These are phyloP conservation scores for Cicer bijugum DNA, from an alignment of 306 rosid genomes.

Conservation along the genomic window DNA sequence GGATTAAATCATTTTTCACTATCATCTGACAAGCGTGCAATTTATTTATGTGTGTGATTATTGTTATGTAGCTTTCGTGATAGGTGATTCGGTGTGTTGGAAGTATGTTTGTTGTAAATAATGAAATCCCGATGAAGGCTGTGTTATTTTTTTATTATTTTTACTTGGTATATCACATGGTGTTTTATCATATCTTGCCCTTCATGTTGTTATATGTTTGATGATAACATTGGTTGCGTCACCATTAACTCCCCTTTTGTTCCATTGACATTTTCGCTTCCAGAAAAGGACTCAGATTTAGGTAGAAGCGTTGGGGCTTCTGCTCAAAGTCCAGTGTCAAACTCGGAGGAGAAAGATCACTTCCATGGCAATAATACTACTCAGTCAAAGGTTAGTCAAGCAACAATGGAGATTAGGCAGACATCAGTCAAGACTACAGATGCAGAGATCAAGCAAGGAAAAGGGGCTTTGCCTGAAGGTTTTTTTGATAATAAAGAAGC, in stretches of 20 bases:
- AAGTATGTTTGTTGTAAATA: background rate
- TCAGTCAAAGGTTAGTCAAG: conserved; percentile 47
- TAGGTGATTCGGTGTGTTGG: background rate
- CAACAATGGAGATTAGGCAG: conserved; percentile 48
- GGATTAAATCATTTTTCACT: background rate
- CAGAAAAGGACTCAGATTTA: conserved; percentile 60
- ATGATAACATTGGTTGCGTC: conserved; percentile 1
- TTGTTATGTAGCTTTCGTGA: background rate
- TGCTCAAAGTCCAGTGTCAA: conserved; percentile 39
- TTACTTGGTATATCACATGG: background rate
- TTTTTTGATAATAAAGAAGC: conserved; percentile 98
- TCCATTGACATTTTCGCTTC: conserved; percentile 40
- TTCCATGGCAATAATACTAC: conserved; percentile 45
- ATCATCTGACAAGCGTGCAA: background rate
- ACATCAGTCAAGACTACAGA: conserved; percentile 48
- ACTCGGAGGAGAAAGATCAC: conserved; percentile 42
- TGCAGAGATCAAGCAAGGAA: conserved; percentile 64
- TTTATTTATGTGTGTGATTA: background rate
- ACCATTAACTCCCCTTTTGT: conserved; percentile 36
- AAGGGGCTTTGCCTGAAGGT: conserved; percentile 91
- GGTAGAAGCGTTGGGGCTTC: conserved; percentile 43
- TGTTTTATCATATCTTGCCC: conserved; percentile 26
- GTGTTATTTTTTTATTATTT: background rate
- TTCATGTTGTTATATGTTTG: conserved; percentile 15
- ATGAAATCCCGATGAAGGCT: conserved; percentile 9